Evolutionary conservation across 208 protist genomes (phyloP).

Genomic region (Angomonas deanei): DNA sequence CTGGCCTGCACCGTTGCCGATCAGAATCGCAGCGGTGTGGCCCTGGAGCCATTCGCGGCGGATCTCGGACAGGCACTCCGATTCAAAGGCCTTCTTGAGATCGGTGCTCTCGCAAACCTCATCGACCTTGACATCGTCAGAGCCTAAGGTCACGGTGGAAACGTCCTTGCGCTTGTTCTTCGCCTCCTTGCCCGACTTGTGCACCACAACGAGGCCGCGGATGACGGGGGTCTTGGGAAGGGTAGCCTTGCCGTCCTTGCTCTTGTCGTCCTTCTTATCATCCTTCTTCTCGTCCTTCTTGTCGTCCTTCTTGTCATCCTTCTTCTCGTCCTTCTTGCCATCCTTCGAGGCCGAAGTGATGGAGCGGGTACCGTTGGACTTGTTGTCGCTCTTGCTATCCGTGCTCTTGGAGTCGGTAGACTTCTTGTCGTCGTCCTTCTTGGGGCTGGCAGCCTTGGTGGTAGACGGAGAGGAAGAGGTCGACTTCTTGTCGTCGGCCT

Average conservation of each 20-base stretch:
- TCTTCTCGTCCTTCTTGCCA: constrained; percentile 11
- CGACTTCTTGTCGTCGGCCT: constrained; percentile 5
- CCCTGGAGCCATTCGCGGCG: constrained; percentile 51
- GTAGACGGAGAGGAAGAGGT: not conserved
- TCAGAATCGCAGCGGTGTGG: constrained; percentile 48
- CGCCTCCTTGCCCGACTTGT: constrained; percentile 24
- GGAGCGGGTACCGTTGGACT: not conserved
- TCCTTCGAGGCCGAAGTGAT: not conserved
- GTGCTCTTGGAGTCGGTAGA: constrained; percentile 5
- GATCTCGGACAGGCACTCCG: constrained; percentile 34
- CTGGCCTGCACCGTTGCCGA: constrained; percentile 29
- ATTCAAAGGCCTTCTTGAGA: constrained; percentile 26
- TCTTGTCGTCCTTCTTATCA: constrained; percentile 14
- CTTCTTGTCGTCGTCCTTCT: constrained; percentile 5
- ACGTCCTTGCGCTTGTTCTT: constrained; percentile 42
- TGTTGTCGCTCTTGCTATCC: constrained; percentile 3
- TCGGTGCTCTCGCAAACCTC: constrained; percentile 40
- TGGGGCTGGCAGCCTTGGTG: constrained; percentile 1
- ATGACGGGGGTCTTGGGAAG: constrained; percentile 28
- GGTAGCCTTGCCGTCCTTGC: constrained; percentile 1
- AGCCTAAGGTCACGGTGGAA: constrained; percentile 23
- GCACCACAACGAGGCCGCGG: constrained; percentile 24
- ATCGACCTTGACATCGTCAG: constrained; percentile 40
- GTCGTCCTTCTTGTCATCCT: constrained; percentile 10
- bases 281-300: constrained; percentile 16